These are phyloP conservation scores for Avicennia marina DNA, from an alignment of 257 asterid species.

Conservation along the genomic window DNA sequence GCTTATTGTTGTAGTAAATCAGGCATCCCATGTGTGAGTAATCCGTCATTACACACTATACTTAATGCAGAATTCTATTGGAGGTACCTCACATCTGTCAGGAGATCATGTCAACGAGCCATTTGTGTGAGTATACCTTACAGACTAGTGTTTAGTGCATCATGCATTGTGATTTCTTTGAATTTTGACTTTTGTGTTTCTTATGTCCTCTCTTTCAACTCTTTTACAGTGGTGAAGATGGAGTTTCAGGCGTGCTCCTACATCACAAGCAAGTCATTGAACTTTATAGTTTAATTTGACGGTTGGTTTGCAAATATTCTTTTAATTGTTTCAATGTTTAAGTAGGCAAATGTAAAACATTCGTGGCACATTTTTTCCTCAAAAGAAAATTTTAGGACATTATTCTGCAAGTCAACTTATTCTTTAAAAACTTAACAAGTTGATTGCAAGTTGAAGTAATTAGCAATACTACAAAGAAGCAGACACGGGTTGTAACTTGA, in stretches of 20 bases:
- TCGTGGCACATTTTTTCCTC: too few species aligned
- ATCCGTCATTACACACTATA: constrained; percentile 20
- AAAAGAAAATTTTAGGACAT: neutral
- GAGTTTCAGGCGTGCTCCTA: constrained; percentile 97
- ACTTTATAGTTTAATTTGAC: constrained; percentile 48
- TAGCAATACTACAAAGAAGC: too few species aligned
- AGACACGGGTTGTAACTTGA: neutral
- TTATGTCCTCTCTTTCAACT: constrained; percentile 1
- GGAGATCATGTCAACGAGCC: constrained; percentile 98
- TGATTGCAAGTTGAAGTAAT: too few species aligned
- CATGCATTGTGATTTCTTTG: neutral
- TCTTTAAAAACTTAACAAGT: constrained; percentile 2
- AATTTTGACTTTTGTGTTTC: constrained; percentile 24
- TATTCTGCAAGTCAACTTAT: neutral
- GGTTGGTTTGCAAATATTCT: constrained; percentile 48
- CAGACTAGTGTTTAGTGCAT: constrained; percentile 3
- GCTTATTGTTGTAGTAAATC: constrained; percentile 9
- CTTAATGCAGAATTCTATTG: constrained; percentile 78
- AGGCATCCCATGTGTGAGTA: constrained; percentile 5
- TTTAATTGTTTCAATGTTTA: constrained; percentile 15
- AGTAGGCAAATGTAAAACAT: constrained; percentile 10
- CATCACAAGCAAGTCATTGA: constrained; percentile 98
- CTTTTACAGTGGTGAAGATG: constrained; percentile 75
- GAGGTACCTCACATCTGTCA: constrained; percentile 82
- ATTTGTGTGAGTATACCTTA: constrained; percentile 61